phyloP scores from a whole-genome alignment of 2,329 filamentous ascomycete genomes.

The Pseudomassariella vexata region DNA sequence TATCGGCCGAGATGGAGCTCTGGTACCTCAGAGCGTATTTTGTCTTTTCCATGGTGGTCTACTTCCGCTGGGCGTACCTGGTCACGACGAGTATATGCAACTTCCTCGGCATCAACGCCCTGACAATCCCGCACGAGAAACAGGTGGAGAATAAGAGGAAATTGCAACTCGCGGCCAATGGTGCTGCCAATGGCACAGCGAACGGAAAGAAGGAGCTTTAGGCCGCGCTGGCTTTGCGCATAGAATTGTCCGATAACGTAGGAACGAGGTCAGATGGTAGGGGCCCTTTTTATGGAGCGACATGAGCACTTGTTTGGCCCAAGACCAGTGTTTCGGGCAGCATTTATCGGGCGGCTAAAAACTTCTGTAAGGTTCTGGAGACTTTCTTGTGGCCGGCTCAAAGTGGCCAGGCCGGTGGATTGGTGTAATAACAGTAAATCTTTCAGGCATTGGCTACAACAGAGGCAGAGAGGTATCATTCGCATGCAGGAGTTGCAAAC shows the following conservation, averaged over 20 bases:
- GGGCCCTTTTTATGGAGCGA: no score
- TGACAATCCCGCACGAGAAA: conserved; percentile 72
- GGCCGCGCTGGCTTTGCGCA: no score
- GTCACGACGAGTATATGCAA: conserved; percentile 89
- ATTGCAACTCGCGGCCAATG: conserved; percentile 13
- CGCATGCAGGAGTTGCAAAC: no score
- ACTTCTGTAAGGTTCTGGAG: no score
- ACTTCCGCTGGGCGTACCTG: conserved; percentile 87
- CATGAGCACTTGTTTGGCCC: no score
- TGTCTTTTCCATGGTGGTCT: conserved; percentile 74
- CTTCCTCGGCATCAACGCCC: conserved; percentile 87
- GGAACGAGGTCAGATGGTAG: conserved; percentile 2
- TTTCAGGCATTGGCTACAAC: no score
- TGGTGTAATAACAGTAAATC: no score
- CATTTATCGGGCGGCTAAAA: no score
- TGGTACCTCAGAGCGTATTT: conserved; percentile 83
- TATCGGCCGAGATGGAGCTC: conserved; percentile 64
- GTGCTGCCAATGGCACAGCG: conserved; percentile 11
- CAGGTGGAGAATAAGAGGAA: conserved; percentile 47
- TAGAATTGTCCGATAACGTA: neutral
- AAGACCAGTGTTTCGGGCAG: no score
- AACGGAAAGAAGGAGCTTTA: conserved; percentile 23
- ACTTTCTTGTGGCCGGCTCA: no score
- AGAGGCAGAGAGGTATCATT: no score
- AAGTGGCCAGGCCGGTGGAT: no score